Evolutionary conservation across 495 filamentous ascomycete genomes (phyloP).

Genomic region (Podospora sp.): DNA sequence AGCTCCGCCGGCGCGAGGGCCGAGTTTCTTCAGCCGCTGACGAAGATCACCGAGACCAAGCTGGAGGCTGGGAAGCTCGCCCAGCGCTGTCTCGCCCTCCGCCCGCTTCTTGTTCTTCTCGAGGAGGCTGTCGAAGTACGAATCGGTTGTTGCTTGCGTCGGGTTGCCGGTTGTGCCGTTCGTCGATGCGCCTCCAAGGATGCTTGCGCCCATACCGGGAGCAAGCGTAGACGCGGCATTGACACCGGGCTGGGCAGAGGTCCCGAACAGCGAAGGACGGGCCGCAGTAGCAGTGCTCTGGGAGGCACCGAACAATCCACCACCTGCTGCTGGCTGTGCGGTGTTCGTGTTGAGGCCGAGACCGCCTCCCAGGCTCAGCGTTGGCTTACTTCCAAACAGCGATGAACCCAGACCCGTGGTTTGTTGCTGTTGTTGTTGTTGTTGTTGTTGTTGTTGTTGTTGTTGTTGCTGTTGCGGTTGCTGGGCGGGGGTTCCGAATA

Average conservation of each 20-base stretch:
- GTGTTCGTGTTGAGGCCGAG: conserved; percentile 4
- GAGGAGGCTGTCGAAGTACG: conserved; percentile 86
- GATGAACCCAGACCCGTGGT: conserved; percentile 5
- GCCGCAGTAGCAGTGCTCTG: background rate
- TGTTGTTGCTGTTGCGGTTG: conserved; percentile 21
- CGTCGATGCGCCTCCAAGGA: conserved; percentile 18
- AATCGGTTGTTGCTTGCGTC: conserved; percentile 41
- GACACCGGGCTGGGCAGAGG: background rate
- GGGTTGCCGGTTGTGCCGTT: conserved; percentile 10
- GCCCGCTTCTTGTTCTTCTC: conserved; percentile 72
- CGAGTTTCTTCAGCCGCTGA: conserved; percentile 78
- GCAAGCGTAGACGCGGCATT: conserved; percentile 4
- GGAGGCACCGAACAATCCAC: conserved; percentile 8
- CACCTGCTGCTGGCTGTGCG: background rate
- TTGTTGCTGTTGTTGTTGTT: conserved; percentile 18
- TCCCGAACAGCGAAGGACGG: background rate
- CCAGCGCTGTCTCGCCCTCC: conserved; percentile 53
- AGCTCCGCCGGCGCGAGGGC: conserved; percentile 48
- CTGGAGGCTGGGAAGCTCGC: conserved; percentile 71
- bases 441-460: conserved; percentile 19
- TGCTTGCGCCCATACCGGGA: conserved; percentile 16
- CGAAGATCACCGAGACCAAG: conserved; percentile 85
- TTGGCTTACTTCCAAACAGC: conserved; percentile 3
- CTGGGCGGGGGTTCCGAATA: conserved; percentile 11
- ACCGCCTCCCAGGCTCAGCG: background rate